A percentile compares a stretch with the other conserved stretches of the same genome.
Evolutionary conservation across 176 grass and related monocot genomes (phyloP).

Genomic region (Typha latifolia): DNA sequence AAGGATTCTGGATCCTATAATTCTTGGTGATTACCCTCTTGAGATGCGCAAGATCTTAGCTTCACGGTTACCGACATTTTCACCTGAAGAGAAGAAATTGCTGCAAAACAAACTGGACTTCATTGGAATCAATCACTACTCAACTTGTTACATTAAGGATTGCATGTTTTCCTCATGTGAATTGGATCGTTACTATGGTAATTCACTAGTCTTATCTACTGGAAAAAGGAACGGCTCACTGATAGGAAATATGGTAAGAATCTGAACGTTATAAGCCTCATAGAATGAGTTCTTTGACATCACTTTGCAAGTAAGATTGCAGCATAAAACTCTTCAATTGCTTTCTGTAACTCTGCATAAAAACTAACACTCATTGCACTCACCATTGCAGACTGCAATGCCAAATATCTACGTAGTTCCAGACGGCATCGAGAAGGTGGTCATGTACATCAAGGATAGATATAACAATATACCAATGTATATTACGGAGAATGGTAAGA

Average conservation of each 20-base stretch:
- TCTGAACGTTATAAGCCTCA: no score
- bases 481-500: slow-evolving; percentile 72
- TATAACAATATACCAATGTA: slow-evolving; percentile 57
- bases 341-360: no score
- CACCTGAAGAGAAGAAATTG: slow-evolving; percentile 30
- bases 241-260: slow-evolving; percentile 45
- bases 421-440: slow-evolving; percentile 40
- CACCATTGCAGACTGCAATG: slow-evolving; percentile 31
- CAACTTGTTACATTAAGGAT: slow-evolving; percentile 36
- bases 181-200: slow-evolving; percentile 18
- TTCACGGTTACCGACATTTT: slow-evolving; percentile 32
- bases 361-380: no score
- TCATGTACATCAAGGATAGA: slow-evolving; percentile 60
- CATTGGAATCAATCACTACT: slow-evolving; percentile 64
- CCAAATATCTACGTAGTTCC: slow-evolving; percentile 26
- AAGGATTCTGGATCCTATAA: slow-evolving; percentile 51
- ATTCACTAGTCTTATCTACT: slow-evolving; percentile 18
- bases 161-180: slow-evolving; percentile 46
- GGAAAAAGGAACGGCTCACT: slow-evolving; percentile 15
- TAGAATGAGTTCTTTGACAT: no score
- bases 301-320: no score
- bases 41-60: slow-evolving; percentile 42
- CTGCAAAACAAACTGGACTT: slow-evolving; percentile 37
- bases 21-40: slow-evolving; percentile 45
- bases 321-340: no score